Evolutionary conservation across 1,284 basidiomycete species (phyloP).

Genomic region (Anthracocystis panici-leucophaei): DNA sequence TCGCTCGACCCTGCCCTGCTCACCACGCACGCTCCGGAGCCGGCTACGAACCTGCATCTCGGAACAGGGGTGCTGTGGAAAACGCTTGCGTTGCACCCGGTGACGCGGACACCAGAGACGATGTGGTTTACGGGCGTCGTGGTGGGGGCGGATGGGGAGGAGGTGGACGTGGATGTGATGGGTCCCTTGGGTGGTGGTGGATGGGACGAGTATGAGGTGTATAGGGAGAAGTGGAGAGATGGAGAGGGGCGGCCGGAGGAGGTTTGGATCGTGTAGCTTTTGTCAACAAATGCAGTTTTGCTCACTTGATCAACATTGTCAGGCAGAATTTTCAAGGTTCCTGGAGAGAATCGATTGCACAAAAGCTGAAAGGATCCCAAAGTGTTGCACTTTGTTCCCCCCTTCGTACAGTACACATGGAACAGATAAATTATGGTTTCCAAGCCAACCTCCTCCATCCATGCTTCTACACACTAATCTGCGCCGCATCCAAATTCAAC

Average conservation of each 20-base stretch:
- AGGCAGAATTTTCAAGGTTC: too few species aligned
- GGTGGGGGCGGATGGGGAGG: neutral
- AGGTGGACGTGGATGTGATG: neutral
- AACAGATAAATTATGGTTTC: too few species aligned
- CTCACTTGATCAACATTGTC: too few species aligned
- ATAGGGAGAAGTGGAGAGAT: neutral
- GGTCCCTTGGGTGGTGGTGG: constrained; percentile 3
- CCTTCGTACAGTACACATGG: too few species aligned
- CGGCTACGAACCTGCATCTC: neutral
- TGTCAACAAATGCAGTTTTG: too few species aligned
- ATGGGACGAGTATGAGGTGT: constrained; percentile 4
- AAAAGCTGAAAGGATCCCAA: too few species aligned
- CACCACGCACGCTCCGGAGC: too few species aligned
- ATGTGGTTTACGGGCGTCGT: constrained; percentile 12
- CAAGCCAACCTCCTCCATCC: too few species aligned
- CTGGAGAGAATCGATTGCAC: neutral
- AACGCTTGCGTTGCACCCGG: constrained; percentile 5
- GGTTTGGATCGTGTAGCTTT: neutral
- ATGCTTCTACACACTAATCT: constrained; percentile 65
- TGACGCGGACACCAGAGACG: neutral
- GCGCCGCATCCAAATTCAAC: constrained; percentile 67
- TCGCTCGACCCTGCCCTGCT: too few species aligned
- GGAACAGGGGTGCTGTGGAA: constrained; percentile 2
- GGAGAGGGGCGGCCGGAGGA: neutral
- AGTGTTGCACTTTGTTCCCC: too few species aligned